These are phyloP conservation scores for Alnus rubra DNA, from an alignment of 306 rosid genomes.

Conservation along the genomic window DNA sequence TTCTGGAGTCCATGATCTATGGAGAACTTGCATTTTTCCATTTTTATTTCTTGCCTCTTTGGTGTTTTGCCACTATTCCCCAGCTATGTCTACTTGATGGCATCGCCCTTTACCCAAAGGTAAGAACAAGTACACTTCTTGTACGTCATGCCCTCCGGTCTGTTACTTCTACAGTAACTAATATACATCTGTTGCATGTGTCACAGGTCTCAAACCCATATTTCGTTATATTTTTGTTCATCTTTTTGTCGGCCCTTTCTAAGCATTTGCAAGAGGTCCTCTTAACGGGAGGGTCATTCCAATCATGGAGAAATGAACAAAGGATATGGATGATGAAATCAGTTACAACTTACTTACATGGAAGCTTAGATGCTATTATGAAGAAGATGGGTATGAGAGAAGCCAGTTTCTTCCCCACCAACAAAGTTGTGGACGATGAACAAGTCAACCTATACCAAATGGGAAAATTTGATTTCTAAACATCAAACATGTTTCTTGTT, in stretches of 20 bases:
- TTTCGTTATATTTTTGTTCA: slow-evolving; percentile 38
- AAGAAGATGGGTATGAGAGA: slow-evolving; percentile 53
- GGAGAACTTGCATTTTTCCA: slow-evolving; percentile 46
- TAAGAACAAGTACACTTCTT: slow-evolving; percentile 19
- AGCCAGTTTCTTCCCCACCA: slow-evolving; percentile 59
- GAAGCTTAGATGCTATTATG: slow-evolving; percentile 56
- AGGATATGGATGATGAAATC: slow-evolving; percentile 66
- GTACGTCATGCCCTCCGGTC: background rate
- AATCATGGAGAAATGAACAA: slow-evolving; percentile 48
- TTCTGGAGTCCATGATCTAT: slow-evolving; percentile 50
- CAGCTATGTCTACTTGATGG: slow-evolving; percentile 59
- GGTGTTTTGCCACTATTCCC: slow-evolving; percentile 65
- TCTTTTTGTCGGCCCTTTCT: slow-evolving; percentile 36
- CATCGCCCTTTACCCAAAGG: slow-evolving; percentile 68
- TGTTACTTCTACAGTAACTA: too few species aligned
- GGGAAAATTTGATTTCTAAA: slow-evolving; percentile 57
- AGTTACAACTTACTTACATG: slow-evolving; percentile 47
- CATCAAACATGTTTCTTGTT: slow-evolving; percentile 49
- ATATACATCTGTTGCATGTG: background rate
- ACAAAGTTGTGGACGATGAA: slow-evolving; percentile 52
- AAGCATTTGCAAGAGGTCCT: slow-evolving; percentile 51
- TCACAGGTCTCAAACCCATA: slow-evolving; percentile 52
- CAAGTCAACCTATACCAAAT: slow-evolving; percentile 41
- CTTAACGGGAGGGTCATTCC: slow-evolving; percentile 44
- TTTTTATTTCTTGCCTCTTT: slow-evolving; percentile 43